These are phyloP conservation scores for Neurospora tetraspora DNA, from an alignment of 495 filamentous ascomycete species.

Conservation along the genomic window DNA sequence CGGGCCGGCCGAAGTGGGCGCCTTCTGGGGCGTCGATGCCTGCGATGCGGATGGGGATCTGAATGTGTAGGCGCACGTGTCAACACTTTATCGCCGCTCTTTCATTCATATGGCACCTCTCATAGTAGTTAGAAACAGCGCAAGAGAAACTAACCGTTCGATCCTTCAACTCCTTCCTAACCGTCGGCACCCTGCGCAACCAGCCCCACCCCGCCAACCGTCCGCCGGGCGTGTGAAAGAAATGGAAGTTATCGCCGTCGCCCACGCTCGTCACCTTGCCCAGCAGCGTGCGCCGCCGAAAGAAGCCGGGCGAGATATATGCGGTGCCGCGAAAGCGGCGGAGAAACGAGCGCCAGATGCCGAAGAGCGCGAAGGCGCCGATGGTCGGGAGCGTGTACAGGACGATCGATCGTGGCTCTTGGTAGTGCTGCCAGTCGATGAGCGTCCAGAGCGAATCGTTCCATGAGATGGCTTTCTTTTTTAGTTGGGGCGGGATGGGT, in stretches of 20 bases:
- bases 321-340: constrained; percentile 68
- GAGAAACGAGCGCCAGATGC: constrained; percentile 55
- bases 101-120: neutral
- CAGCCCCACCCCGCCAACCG: constrained; percentile 83
- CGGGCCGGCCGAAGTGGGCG: constrained; percentile 81
- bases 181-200: constrained; percentile 63
- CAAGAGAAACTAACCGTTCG: constrained; percentile 53
- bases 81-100: neutral
- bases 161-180: constrained; percentile 56
- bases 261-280: constrained; percentile 88
- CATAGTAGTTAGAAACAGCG: neutral
- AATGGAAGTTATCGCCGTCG: constrained; percentile 87
- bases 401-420: constrained; percentile 43
- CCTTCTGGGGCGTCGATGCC: constrained; percentile 89
- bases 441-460: constrained; percentile 39
- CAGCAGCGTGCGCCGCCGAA: constrained; percentile 63
- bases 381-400: constrained; percentile 52
- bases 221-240: constrained; percentile 91
- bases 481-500: constrained; percentile 4
- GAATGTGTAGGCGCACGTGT: neutral
- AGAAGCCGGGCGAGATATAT: constrained; percentile 58
- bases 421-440: constrained; percentile 56
- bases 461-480: constrained; percentile 37
- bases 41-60: constrained; percentile 80
- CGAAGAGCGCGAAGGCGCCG: constrained; percentile 57